Percentiles rank a stretch among this genome's conserved stretches.
phyloP scores from a whole-genome alignment of 495 filamentous ascomycete genomes.

The Aspergillus avenaceus region DNA sequence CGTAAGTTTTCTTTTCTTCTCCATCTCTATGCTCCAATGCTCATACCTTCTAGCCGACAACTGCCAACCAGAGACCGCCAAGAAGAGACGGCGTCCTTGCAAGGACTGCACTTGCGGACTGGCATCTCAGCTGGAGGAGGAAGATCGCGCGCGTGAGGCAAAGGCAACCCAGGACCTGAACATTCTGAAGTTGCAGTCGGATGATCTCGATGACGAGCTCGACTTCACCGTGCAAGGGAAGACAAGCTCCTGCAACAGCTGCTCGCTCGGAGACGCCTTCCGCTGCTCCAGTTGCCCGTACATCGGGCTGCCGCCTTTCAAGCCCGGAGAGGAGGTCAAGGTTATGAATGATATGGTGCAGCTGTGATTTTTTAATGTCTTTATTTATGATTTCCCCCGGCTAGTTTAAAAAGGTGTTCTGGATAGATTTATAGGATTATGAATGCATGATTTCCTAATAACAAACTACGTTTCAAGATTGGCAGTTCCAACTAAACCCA shows the following conservation, averaged over 20 bases:
- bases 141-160: constrained; percentile 67
- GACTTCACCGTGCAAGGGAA: constrained; percentile 97
- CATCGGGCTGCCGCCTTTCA: constrained; percentile 90
- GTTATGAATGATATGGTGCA: constrained; percentile 83
- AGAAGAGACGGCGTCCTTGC: constrained; percentile 88
- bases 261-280: constrained; percentile 75
- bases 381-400: neutral
- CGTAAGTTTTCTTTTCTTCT: constrained; percentile 52
- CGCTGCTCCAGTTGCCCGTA: constrained; percentile 76
- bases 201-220: constrained; percentile 70
- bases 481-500: no score
- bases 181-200: constrained; percentile 64
- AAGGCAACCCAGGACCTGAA: constrained; percentile 58
- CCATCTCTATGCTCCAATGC: neutral
- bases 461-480: no score
- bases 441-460: no score
- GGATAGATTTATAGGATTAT: neutral
- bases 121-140: constrained; percentile 69
- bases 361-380: constrained; percentile 46
- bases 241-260: constrained; percentile 88
- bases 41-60: constrained; percentile 57
- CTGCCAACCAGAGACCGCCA: constrained; percentile 76
- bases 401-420: constrained; percentile 1
- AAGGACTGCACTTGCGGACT: constrained; percentile 98
- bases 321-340: constrained; percentile 89